Percentiles rank a stretch among this genome's conserved stretches.
phyloP scores from a whole-genome alignment of 352 stramenopile species.

The Lagenidium sp. region DNA sequence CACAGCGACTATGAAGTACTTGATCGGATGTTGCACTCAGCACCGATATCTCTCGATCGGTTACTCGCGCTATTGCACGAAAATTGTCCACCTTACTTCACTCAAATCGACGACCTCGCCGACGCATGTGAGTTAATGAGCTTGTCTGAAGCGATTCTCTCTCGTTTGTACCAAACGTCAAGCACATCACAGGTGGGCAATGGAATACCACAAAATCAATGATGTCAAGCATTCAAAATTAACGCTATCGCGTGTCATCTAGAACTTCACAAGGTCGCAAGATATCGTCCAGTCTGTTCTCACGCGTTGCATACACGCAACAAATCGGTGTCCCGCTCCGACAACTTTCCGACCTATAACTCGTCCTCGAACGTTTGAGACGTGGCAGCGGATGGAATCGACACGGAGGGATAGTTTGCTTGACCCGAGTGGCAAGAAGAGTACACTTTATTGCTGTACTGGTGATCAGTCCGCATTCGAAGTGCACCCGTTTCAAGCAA shows the following conservation, averaged over 20 bases:
- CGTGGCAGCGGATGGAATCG: conserved; percentile 9
- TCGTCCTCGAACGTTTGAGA: conserved; percentile 33
- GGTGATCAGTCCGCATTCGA: conserved; percentile 59
- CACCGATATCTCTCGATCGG: conserved; percentile 41
- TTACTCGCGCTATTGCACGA: conserved; percentile 61
- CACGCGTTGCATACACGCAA: conserved; percentile 52
- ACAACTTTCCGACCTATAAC: conserved; percentile 69
- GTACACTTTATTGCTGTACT: conserved; percentile 22
- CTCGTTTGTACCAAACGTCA: conserved; percentile 35
- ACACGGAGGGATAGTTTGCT: conserved; percentile 33
- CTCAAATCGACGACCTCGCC: conserved; percentile 58
- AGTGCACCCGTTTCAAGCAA: conserved; percentile 59
- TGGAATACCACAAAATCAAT: too few species aligned
- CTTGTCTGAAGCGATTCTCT: conserved; percentile 46
- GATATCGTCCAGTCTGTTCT: conserved; percentile 44
- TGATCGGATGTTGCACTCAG: conserved; percentile 47
- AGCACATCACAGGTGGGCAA: conserved; percentile 40
- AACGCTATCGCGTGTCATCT: too few species aligned
- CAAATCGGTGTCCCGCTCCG: conserved; percentile 55
- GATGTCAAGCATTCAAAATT: conserved; percentile 43
- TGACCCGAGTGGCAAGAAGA: conserved; percentile 34
- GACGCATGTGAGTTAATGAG: conserved; percentile 65
- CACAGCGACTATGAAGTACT: conserved; percentile 29
- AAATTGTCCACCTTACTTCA: conserved; percentile 66
- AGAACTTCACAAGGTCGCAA: too few species aligned